Base-by-base conservation (phyloP, 2,329 filamentous ascomycete species). In the Hypoxylon sp. region DNA sequence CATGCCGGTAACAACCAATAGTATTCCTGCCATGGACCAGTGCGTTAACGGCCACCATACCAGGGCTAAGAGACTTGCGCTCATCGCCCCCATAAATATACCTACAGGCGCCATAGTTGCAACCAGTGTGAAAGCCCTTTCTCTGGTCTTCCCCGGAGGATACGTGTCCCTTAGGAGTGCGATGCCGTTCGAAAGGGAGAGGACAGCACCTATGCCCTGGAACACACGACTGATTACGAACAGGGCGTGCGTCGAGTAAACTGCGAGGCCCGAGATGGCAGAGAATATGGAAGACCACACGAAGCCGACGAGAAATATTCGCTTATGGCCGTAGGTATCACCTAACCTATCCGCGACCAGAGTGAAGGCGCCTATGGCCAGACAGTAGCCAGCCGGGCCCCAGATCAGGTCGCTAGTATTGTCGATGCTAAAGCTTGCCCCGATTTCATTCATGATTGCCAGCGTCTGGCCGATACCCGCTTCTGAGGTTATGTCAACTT, bases 181-280 rank as follows among this genome's bases (percentile, higher is more conserved):
- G 18, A 90, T 72, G 0, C 78, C 85, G 60, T 88, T 90, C 0
- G 88, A 88, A 20, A 90, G 74, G 9, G 81, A 74, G 27, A 90
- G 76, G 0, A 86, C 85, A 0, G 85, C 83, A 0, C 88, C 88
- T 15, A 88, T 79, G 0, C 85, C 84, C 60, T 87, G 84, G 2
- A 86, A 69, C 0, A 80, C 82, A 4, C 84, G 77, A n/a, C 77
- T 76, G 29, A 80, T 73, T 56, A 82, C 76, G 64, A 84, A 84
- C 17, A 70, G 46, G 7, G 38, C 49, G 20, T 48, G 47, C 2
- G 45, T 64, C 4, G 75, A 75, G 54, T 78, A 79, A 43, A 69
- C 65, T 2, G 72, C 74, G 27, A 80, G 76, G 0, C 83, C 84
- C 3, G 76, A 77, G 1, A 82, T 59, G 11, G 84, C 67, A 1